Evolutionary conservation across 2,329 filamentous ascomycete species (phyloP).

Genomic region (Stylonectria norvegica): DNA sequence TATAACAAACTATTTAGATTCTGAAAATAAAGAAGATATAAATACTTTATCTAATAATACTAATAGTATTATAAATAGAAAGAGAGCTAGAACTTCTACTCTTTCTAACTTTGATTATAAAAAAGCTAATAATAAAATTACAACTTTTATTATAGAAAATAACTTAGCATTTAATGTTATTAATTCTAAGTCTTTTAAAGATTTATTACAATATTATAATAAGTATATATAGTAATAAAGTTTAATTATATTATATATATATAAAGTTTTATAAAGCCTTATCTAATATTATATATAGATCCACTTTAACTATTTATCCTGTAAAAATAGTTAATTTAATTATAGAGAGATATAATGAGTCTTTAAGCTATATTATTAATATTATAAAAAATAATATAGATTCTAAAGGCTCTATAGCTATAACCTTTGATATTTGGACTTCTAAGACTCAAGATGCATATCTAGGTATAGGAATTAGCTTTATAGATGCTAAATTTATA

Average conservation of each 20-base stretch:
- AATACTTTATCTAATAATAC: no score
- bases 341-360: background rate
- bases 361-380: no score
- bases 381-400: no score
- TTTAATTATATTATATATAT: background rate
- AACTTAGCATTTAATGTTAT: background rate
- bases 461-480: no score
- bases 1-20: no score
- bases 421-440: no score
- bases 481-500: no score
- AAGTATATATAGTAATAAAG: background rate
- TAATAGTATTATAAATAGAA: background rate
- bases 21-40: no score
- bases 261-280: background rate
- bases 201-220: background rate
- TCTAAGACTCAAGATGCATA: no score
- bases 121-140: background rate
- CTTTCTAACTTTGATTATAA: background rate
- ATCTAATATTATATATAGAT: background rate
- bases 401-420: no score
- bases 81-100: background rate
- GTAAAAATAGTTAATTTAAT: background rate
- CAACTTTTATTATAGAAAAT: background rate
- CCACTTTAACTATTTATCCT: no score
- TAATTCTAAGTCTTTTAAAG: background rate